These are phyloP conservation scores for Starmerella vaccinii DNA, from an alignment of 805 yeast species.

Conservation along the genomic window DNA sequence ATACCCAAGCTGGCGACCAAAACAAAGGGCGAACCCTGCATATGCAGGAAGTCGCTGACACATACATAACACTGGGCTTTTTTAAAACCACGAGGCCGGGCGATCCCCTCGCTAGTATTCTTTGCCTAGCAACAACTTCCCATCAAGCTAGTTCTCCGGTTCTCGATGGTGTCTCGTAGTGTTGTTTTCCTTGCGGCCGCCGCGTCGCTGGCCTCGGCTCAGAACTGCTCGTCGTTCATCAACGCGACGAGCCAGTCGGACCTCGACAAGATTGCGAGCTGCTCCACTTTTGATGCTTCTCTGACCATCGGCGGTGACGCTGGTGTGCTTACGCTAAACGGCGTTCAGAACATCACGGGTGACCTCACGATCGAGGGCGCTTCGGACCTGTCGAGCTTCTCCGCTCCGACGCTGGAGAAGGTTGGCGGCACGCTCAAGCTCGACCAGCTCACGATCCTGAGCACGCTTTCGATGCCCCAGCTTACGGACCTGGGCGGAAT, in stretches of 20 bases:
- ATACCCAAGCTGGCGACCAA: conserved; percentile 6
- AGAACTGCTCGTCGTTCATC: conserved; percentile 33
- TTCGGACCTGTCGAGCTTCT: conserved; percentile 47
- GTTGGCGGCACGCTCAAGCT: conserved; percentile 64
- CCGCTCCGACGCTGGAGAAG: conserved; percentile 69
- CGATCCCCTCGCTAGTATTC: not conserved
- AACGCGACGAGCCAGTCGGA: conserved; percentile 76
- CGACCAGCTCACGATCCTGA: conserved; percentile 53
- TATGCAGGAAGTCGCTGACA: conserved; percentile 15
- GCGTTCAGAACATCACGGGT: conserved; percentile 71
- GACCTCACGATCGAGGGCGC: conserved; percentile 58
- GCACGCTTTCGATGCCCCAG: conserved; percentile 61
- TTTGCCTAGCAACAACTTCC: not conserved
- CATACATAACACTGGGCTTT: conserved; percentile 10
- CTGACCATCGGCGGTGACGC: conserved; percentile 60
- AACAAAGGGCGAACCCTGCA: conserved; percentile 16
- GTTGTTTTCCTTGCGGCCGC: conserved; percentile 19
- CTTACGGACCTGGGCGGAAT: conserved; percentile 75
- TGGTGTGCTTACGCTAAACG: conserved; percentile 43
- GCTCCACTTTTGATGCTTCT: conserved; percentile 75
- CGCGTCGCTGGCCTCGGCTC: conserved; percentile 16
- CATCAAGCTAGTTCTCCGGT: not conserved
- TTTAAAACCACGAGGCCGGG: conserved; percentile 14
- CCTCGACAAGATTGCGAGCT: conserved; percentile 59
- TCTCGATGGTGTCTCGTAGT: conserved; percentile 14